phyloP scores from a whole-genome alignment of 1,139 yeast species.

The Suhomyces coccinellae region DNA sequence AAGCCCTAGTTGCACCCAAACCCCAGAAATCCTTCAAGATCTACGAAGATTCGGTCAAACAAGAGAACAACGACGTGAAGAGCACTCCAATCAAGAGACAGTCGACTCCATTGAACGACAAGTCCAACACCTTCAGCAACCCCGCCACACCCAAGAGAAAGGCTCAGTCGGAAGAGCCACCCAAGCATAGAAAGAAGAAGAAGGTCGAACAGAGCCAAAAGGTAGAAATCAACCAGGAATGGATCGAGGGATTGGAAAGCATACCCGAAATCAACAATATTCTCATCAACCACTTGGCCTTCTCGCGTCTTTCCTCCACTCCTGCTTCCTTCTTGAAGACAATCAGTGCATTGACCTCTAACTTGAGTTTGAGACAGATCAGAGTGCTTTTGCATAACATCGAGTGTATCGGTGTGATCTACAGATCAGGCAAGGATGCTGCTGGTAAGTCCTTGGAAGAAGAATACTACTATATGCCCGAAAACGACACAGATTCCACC shows the following conservation, averaged over 20 bases:
- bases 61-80: neutral
- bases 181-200: constrained; percentile 17
- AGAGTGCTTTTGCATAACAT: constrained; percentile 52
- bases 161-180: constrained; percentile 36
- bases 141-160: constrained; percentile 22
- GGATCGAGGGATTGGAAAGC: constrained; percentile 35
- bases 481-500: constrained; percentile 69
- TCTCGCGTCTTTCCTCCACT: constrained; percentile 82
- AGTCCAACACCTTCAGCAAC: constrained; percentile 23
- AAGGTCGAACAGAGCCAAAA: constrained; percentile 16
- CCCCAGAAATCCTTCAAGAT: constrained; percentile 14
- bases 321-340: constrained; percentile 71
- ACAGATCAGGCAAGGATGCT: constrained; percentile 90
- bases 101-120: constrained; percentile 27
- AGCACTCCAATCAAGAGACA: constrained; percentile 14
- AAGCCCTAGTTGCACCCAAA: constrained; percentile 20
- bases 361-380: constrained; percentile 47
- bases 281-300: constrained; percentile 82
- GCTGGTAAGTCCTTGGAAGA: constrained; percentile 93
- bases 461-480: constrained; percentile 88
- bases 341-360: constrained; percentile 52
- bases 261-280: constrained; percentile 59
- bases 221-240: constrained; percentile 28
- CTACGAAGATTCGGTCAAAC: constrained; percentile 15
- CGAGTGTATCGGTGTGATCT: constrained; percentile 75